Evolutionary conservation across 768 basidiomycete species (phyloP), one percentile per base, ranked within the genome.

Genomic region (Mycena galopus): DNA sequence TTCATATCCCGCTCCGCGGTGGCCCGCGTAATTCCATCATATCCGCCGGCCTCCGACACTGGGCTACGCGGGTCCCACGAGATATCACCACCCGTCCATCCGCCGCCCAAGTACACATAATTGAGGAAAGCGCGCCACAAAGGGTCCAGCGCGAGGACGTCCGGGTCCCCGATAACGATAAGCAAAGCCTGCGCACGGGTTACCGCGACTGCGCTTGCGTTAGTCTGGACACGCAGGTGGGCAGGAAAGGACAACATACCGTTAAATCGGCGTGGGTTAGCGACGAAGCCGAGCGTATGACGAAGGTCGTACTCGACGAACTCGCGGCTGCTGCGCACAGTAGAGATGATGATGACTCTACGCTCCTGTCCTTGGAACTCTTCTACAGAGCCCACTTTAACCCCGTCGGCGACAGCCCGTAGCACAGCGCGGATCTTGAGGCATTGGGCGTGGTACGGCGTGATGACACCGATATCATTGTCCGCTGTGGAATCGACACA

Each of bases 281-380:
- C 88, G 19, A 90, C 88, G 69, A 91, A 91, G 39, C 90, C 90
- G 17, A 91, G 84, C 10, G 88, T 88, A 62, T 89, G 86, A 25
- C 80, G 82, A 23, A 90, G 82, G 77, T 90, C 89, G 42, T 85
- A 86, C n/a, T 84, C 80, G n/a, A 90, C 81, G 63, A 84, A 88
- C 29, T 89, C 84, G 9, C 79, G 81, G 74, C 87, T 89, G 76
- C 89, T 90, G 71, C 90, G 80, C 1, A 91, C 90, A 16, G 89
- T 89, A 4, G 89, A 90, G 12, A 91, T 86, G 60, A 91, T 88
- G 55, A 91, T 89, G 14, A 89, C 85, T 0, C 84, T 81, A 23
- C 88, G 86, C 81, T 91, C 89, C 89, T 91, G 88, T 10, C 91
- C 91, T 78, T 92, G 91, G 80, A 91, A 91, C 68, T 91, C 90